Base-by-base conservation (phyloP, 2,329 filamentous ascomycete species). In the Xylariales sp. region DNA sequence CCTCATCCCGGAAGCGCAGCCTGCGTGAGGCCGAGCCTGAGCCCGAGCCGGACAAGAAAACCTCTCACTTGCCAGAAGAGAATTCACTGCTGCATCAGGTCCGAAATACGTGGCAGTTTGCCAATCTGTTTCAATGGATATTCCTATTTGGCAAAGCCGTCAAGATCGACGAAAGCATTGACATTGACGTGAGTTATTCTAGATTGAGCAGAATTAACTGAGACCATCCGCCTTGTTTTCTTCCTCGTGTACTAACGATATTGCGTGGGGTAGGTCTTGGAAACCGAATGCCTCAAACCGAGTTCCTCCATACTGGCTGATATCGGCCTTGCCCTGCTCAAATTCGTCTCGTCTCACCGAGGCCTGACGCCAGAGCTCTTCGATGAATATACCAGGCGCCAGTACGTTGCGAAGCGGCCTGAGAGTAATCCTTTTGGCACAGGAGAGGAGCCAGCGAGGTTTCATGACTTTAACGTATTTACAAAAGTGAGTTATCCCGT, bases 21-120 rank as follows among this genome's bases (percentile, higher is more conserved):
- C 50, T 64, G 43, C 63, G 65, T 52, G 68, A 73, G 48, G 58
- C 61, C 47, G 65, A 66, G 34, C 42, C 55, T 44, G 47, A 59
- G 46, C 30, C 59, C 48, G 47, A 54, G 29, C 15, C 43, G 20
- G 34, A 29, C 12, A 24, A 34, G 5, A 18, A 37, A 7, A 16
- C 35, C 7, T 28, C 33, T 4, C 43, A 49, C 24, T 37, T 40
- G 6, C 41, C 52, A 6, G 51, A 56, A 16, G 56, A 62, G 41
- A 48, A 52, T 2, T 58, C 65, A 4, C 51, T 80, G 38, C 69
- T 94, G 19, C 67, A 79, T 41, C 81, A 74, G 48, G 76, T 97
- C 49, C 81, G 91, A 46, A 93, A 87, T 58, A 89, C 87, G 74
- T 97, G 91, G 90, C 86, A 96, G 62, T 96, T 97, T 63, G 88